Conservation (phyloP, 768 basidiomycete species). For the Trametes cubensis region DNA sequence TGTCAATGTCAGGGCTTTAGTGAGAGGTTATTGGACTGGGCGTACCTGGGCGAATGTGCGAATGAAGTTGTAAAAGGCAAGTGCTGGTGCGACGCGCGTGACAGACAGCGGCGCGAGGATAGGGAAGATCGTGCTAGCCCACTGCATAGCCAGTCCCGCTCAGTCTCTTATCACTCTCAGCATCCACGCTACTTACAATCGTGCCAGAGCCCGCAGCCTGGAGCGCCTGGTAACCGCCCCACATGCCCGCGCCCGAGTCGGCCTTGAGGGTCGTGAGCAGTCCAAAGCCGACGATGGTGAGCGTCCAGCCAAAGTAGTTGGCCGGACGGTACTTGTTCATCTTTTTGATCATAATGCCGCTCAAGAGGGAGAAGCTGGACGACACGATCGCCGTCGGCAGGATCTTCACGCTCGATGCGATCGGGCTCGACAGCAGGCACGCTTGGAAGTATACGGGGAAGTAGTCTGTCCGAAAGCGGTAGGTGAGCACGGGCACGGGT, state of each 20-base stretch:
- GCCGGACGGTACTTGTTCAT: conserved; percentile 37
- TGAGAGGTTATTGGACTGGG: background rate
- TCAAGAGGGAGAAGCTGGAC: conserved; percentile 33
- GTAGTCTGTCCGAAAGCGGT: conserved; percentile 42
- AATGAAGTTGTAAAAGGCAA: conserved; percentile 37
- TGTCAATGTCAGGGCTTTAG: background rate
- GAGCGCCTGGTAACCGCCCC: conserved; percentile 21
- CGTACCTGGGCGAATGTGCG: conserved; percentile 31
- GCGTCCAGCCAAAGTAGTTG: conserved; percentile 41
- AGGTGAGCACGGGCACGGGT: conserved; percentile 9
- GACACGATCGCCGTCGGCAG: conserved; percentile 32
- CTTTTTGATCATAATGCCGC: conserved; percentile 29
- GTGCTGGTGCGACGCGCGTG: conserved; percentile 37
- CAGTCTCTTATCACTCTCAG: background rate
- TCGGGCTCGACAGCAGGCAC: conserved; percentile 38
- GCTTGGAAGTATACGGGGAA: conserved; percentile 50
- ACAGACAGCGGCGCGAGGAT: conserved; percentile 35
- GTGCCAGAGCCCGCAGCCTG: conserved; percentile 23
- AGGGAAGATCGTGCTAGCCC: conserved; percentile 26
- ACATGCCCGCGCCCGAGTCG: background rate
- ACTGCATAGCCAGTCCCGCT: conserved; percentile 8
- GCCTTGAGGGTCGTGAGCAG: conserved; percentile 37
- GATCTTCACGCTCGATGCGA: conserved; percentile 30
- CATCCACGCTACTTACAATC: conserved; percentile 14
- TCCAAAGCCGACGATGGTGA: conserved; percentile 39